These are phyloP conservation scores for Rhodotorula sp. DNA, from an alignment of 1,284 basidiomycete species.

Conservation along the genomic window DNA sequence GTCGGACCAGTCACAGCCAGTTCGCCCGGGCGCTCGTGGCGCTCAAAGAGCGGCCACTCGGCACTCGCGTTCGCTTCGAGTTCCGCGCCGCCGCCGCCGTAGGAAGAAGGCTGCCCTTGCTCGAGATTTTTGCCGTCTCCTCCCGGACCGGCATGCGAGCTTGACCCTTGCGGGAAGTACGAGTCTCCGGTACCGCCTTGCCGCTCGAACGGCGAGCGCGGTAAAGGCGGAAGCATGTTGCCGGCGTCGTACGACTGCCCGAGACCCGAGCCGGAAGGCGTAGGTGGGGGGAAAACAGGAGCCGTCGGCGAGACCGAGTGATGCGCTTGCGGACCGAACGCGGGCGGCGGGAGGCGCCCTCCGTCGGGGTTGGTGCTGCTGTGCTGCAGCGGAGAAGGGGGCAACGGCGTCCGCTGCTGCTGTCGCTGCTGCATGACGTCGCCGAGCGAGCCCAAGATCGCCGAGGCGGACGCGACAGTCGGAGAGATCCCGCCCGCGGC, in stretches of 20 bases:
- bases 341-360: background rate
- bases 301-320: background rate
- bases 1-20: constrained; percentile 29
- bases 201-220: background rate
- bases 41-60: background rate
- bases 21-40: background rate
- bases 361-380: background rate
- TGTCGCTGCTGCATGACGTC: background rate
- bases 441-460: constrained; percentile 37
- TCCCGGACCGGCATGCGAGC: no score
- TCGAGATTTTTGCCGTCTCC: no score
- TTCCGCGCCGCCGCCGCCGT: background rate
- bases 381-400: background rate
- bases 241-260: background rate
- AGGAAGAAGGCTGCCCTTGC: background rate
- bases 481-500: constrained; percentile 32
- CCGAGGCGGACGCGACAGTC: constrained; percentile 39
- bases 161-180: no score
- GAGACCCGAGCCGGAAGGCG: background rate
- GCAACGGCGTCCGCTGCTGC: background rate
- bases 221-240: background rate
- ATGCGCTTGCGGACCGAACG: background rate
- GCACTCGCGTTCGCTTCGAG: no score
- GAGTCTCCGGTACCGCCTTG: no score
- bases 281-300: background rate